Conservation (phyloP, 1,139 yeast species). For the Saccharomyces hybrid region DNA sequence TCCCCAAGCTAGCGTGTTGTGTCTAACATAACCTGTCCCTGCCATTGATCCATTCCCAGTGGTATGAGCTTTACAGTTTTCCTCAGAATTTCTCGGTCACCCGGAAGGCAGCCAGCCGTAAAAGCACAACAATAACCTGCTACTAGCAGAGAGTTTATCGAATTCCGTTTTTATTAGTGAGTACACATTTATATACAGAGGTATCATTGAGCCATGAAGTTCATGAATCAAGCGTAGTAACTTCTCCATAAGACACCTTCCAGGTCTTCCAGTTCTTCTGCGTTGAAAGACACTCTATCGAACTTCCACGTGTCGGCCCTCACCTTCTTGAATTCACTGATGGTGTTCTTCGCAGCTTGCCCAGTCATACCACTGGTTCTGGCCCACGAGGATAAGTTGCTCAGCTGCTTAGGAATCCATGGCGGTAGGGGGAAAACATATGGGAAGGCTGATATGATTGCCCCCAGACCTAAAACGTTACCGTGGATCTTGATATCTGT, state of each 20-base stretch:
- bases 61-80: background rate
- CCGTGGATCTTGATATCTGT: conserved; percentile 63
- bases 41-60: background rate
- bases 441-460: conserved; percentile 84
- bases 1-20: background rate
- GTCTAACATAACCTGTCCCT: background rate
- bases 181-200: background rate
- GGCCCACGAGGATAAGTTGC: conserved; percentile 60
- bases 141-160: background rate
- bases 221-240: conserved; percentile 58
- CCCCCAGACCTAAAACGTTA: conserved; percentile 83
- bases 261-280: conserved; percentile 77
- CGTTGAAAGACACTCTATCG: conserved; percentile 68
- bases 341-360: conserved; percentile 70
- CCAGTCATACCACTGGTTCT: conserved; percentile 69
- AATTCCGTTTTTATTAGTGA: background rate
- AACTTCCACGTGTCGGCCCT: conserved; percentile 97
- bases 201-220: too few species aligned
- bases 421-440: conserved; percentile 84
- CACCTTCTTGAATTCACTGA: conserved; percentile 82
- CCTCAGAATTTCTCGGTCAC: background rate
- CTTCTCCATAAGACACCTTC: conserved; percentile 94
- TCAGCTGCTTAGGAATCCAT: conserved; percentile 77
- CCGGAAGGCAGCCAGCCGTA: background rate
- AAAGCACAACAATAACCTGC: background rate